Evolutionary conservation across 2,329 filamentous ascomycete genomes (phyloP).

Genomic region (Fusarium bulbicola): DNA sequence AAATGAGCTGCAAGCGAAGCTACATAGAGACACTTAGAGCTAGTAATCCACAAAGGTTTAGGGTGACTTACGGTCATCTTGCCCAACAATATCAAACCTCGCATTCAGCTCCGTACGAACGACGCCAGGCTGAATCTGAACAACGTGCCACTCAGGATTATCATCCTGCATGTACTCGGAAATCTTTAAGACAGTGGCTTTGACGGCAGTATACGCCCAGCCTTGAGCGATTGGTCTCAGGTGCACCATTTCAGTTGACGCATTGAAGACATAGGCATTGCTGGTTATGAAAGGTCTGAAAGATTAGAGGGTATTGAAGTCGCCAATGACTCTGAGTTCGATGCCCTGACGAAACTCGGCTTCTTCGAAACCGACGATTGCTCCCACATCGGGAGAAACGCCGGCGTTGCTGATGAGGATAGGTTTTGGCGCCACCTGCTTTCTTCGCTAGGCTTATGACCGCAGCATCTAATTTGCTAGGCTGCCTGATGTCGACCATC

Average conservation of each 20-base stretch:
- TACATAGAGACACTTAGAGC: not conserved
- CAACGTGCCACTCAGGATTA: not conserved
- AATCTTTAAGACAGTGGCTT: not conserved
- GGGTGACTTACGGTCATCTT: not conserved
- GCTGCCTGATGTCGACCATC: not conserved
- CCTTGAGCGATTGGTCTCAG: not conserved
- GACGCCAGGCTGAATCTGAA: not conserved
- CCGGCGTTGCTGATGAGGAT: not conserved
- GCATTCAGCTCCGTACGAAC: not conserved
- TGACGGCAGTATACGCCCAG: not conserved
- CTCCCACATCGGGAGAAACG: not conserved
- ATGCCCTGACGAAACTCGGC: not conserved
- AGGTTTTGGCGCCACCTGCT: not conserved
- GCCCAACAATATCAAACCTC: not conserved
- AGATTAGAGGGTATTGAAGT: not conserved
- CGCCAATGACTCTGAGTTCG: not conserved
- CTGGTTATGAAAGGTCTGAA: not conserved
- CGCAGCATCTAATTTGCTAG: not conserved
- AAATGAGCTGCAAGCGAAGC: not conserved
- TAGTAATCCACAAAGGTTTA: not conserved
- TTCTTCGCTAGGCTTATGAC: not conserved
- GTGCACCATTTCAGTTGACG: not conserved
- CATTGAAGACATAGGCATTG: not conserved
- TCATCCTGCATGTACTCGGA: not conserved
- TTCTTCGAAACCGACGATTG: not conserved